Base-by-base conservation (phyloP, 352 stramenopile genomes). In the Globisporangium nodosum region DNA sequence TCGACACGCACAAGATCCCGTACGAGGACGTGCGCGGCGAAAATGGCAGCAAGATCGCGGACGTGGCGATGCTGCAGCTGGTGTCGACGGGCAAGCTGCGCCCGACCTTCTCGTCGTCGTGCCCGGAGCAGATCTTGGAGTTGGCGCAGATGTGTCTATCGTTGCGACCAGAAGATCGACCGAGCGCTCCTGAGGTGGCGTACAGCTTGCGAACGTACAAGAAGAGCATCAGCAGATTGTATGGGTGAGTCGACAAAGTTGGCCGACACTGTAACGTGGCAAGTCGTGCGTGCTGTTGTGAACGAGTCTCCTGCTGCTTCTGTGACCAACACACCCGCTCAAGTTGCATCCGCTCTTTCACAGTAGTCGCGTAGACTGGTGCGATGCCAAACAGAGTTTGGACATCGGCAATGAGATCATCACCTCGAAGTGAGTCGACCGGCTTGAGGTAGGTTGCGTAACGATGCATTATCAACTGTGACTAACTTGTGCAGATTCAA, bases 1-100 rank as follows among this genome's bases (percentile, higher is more conserved):
- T 89, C 43, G 79, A 89, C 45, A 76, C 71, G 7, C 76, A 85
- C 39, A 42, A 57, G 13, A 59, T 85, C 3, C 80, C 77, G 13
- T 87, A 88, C 58, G 65, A 74, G 6, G 71, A 80, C 7, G 56
- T 70, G 3, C 66, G 65, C 4, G 59, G 65, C 18, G 52, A 60
- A 0, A 73, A 77, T 18, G 72, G 74, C 24, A 56, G 71, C 33
- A 50, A 56, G 2, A 51, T 85, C 15, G 60, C 69, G 6, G 76
- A 84, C 30, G 70, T 85, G 9, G 69, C 74, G 13, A 74, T 83
- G 57, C 60, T 82, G 3, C 69, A 81, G 43, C 51, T 77, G 16
- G 68, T 88, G 9, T 56, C 71, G 5, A 68, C 54, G 0, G 74
- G 76, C 0, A 45, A 65, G 40, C 48, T 83, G 1, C 67, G 58